A percentile compares a stretch with the other conserved stretches of the same genome.
These are phyloP conservation scores for Hermanozyma aechmeae DNA, from an alignment of 805 yeast species.

Conservation along the genomic window DNA sequence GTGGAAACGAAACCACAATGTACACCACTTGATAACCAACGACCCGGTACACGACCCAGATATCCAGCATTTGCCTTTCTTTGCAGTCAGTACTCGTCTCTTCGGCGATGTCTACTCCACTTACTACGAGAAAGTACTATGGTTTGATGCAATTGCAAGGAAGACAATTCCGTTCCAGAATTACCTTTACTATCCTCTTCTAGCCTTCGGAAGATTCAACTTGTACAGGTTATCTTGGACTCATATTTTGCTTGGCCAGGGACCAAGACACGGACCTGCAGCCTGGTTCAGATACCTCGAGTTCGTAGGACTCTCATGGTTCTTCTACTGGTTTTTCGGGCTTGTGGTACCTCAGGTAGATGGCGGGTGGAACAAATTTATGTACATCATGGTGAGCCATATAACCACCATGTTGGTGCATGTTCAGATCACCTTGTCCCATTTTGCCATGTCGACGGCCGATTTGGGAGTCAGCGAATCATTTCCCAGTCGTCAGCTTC, in stretches of 20 bases:
- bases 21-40: constrained; percentile 86
- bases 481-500: constrained; percentile 67
- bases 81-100: constrained; percentile 70
- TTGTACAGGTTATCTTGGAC: constrained; percentile 75
- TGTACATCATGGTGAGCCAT: constrained; percentile 65
- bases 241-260: constrained; percentile 63
- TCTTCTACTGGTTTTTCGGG: constrained; percentile 79
- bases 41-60: constrained; percentile 94
- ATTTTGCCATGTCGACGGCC: constrained; percentile 89
- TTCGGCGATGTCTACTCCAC: constrained; percentile 70
- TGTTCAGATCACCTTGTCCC: constrained; percentile 83
- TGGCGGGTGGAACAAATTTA: constrained; percentile 43
- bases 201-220: constrained; percentile 79
- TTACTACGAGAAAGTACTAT: constrained; percentile 58
- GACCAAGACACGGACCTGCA: constrained; percentile 74
- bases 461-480: constrained; percentile 76
- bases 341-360: constrained; percentile 45
- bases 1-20: constrained; percentile 94
- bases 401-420: constrained; percentile 85
- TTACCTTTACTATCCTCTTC: constrained; percentile 66
- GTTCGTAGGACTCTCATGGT: constrained; percentile 55
- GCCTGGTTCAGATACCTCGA: constrained; percentile 84
- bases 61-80: constrained; percentile 86
- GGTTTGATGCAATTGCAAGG: constrained; percentile 61
- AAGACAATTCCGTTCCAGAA: constrained; percentile 54